Evolutionary conservation across 2,329 filamentous ascomycete species (phyloP), one percentile per base, ranked within the genome.

Genomic region (Talaromyces sp.): DNA sequence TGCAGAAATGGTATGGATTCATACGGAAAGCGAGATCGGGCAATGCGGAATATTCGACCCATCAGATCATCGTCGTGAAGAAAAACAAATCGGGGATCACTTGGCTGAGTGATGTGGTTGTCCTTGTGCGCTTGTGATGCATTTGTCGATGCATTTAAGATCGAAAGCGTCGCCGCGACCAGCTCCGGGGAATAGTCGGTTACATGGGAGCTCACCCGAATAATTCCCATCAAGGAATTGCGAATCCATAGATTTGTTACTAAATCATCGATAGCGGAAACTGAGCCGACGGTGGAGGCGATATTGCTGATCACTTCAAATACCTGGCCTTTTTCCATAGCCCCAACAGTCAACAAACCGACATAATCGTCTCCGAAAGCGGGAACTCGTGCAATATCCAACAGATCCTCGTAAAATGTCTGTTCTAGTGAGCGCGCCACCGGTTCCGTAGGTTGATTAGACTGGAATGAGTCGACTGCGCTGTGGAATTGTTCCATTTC

Each of bases 1-100:
- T 82, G 84, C 60, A 95, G 75, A 65, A 96, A 90, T 0, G 92
- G 91, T 2, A 86, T 73, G 48, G 89, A 86, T 73, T 97, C 93
- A 71, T 89, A 93, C 0, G 93, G 93, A 68, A 91, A 97, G 57
- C 93, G 86, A 60, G 84, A 82, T 43, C 87, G 81, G 6, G 92
- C 85, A 68, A 89, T 83, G 52, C 83, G 78, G 33, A 96, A 84
- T 61, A 88, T 73, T 17, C 73, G 71, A 28, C 76, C 78, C 67
- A 88, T 78, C 17, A 91, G 72, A 6, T 78, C 67, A 19, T 78
- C 70, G 62, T 89, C 84, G 17, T 79, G 73, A 22, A 86, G 73
- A 62, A 88, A 83, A 19, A 75, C 74, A n/a, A 73, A 71, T n/a
- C 75, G 71, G 65, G 82, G 72, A 43, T 75, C 72, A 40, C 63